Conservation (phyloP, 495 filamentous ascomycete genomes). For the Penicillium steckii region DNA sequence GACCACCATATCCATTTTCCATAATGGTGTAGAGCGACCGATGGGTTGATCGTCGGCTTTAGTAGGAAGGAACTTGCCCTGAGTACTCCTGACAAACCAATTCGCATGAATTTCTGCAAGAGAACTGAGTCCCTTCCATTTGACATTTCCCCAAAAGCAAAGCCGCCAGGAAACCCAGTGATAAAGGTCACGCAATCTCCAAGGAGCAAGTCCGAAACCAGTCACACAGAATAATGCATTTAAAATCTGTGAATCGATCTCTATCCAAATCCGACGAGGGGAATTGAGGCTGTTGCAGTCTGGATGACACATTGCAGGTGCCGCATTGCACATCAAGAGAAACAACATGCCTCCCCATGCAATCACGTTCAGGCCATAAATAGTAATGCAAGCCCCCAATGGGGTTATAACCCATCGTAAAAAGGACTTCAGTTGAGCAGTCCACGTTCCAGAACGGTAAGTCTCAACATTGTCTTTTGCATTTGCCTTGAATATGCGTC, state of each 20-base stretch:
- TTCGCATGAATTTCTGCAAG: not conserved
- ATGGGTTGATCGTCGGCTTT: too few species aligned
- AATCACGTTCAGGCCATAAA: conserved; percentile 79
- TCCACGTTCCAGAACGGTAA: too few species aligned
- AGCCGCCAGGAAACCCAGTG: not conserved
- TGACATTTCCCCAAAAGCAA: not conserved
- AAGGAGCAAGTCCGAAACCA: conserved; percentile 79
- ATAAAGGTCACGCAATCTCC: conserved; percentile 69
- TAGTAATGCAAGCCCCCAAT: conserved; percentile 66
- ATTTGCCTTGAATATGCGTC: too few species aligned
- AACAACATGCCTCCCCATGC: conserved; percentile 94
- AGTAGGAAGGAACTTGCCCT: not conserved
- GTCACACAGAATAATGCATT: conserved; percentile 86
- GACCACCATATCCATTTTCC: not conserved
- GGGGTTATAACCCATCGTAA: too few species aligned
- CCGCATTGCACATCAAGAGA: conserved; percentile 72
- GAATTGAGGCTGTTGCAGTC: too few species aligned
- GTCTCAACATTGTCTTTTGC: too few species aligned
- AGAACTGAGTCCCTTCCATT: not conserved
- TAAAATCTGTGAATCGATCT: conserved; percentile 80
- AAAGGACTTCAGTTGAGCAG: too few species aligned
- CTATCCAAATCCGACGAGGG: conserved; percentile 71
- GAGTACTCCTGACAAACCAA: not conserved
- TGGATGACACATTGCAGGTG: not conserved
- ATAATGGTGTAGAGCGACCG: not conserved